Conservation (phyloP, 1,284 basidiomycete genomes). For the Irpex sp. region DNA sequence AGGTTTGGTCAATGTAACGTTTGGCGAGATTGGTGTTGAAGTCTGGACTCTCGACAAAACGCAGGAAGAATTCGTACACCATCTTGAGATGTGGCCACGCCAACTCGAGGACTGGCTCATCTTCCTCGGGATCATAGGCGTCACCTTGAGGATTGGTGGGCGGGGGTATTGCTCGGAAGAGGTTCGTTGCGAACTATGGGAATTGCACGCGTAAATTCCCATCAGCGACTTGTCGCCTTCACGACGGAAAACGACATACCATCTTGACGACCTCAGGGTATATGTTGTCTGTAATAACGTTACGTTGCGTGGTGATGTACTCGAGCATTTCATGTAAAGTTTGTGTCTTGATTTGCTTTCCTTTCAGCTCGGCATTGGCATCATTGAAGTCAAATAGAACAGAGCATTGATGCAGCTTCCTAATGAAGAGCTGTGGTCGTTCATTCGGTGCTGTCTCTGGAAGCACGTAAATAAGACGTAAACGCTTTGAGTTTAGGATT, state of each 20-base stretch:
- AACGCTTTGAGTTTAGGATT: not conserved
- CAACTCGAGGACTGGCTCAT: conserved; percentile 97
- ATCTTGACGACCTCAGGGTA: conserved; percentile 99
- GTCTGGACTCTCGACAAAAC: conserved; percentile 97
- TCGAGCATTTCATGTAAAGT: conserved; percentile 99
- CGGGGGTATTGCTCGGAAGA: conserved; percentile 99
- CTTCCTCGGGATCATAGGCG: conserved; percentile 99
- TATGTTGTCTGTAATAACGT: conserved; percentile 95
- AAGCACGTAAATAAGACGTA: conserved; percentile 5
- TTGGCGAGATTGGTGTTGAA: conserved; percentile 99
- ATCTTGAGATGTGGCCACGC: conserved; percentile 99
- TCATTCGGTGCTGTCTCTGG: conserved; percentile 89
- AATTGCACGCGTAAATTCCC: not conserved
- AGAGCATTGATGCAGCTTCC: conserved; percentile 94
- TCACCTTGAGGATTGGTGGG: conserved; percentile 98
- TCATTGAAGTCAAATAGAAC: conserved; percentile 99
- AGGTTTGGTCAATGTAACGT: conserved; percentile 95
- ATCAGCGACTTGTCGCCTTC: not conserved
- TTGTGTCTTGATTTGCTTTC: conserved; percentile 98
- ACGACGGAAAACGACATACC: conserved; percentile 49
- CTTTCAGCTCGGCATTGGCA: conserved; percentile 91
- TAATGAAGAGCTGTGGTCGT: conserved; percentile 89
- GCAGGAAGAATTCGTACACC: conserved; percentile 99
- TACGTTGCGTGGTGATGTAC: conserved; percentile 96
- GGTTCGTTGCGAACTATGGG: conserved; percentile 87